Evolutionary conservation across 2,329 filamentous ascomycete species (phyloP), one percentile per base, ranked within the genome.

Genomic region (Cercospora janseana): DNA sequence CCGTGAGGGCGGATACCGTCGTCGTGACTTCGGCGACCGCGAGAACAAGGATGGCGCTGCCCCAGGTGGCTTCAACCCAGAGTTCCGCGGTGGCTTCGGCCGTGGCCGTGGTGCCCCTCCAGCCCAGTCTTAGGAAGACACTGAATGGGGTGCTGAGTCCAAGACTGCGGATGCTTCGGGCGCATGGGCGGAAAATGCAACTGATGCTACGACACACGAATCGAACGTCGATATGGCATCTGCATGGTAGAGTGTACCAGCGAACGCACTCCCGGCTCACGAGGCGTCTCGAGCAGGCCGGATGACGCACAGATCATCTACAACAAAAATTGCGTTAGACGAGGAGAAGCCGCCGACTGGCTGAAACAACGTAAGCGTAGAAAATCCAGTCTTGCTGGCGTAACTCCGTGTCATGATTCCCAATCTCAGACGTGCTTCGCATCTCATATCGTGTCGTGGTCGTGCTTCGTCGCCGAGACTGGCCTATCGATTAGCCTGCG

Each of bases 1-100:
- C 75, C 86, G 87, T 69, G 85, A 90, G 76, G 91, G 91, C 46
- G 62, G 61, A 45, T 63, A 59, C 72, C 63, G 64, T 54, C 60
- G 64, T 26, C 61, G 63, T 29, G 59, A 62, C 31, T 60, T 52
- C 28, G 54, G 54, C 20, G 71, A 85, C 74, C 93, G 94, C 83
- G 89, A 95, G 80, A 72, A 85, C 74, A 94, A 94, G 84, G 89
- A 95, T 79, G 88, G 88, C 69, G 57, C 56, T 56, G 88, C 89
- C 72, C 87, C 89, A 70, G 87, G 88, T 77, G 88, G 90, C 76
- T 95, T 93, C 75, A 85, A 86, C 78, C 90, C 90, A 72, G 83
- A 86, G 75, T 95, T 95, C 64, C 63, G 66, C 61, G 62, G 85
- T 86, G 76, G 83, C 81, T 75, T 66, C 56, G 60, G 46, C 28